Conservation (phyloP, 345 rosid species). For the Iberis pinnata region DNA sequence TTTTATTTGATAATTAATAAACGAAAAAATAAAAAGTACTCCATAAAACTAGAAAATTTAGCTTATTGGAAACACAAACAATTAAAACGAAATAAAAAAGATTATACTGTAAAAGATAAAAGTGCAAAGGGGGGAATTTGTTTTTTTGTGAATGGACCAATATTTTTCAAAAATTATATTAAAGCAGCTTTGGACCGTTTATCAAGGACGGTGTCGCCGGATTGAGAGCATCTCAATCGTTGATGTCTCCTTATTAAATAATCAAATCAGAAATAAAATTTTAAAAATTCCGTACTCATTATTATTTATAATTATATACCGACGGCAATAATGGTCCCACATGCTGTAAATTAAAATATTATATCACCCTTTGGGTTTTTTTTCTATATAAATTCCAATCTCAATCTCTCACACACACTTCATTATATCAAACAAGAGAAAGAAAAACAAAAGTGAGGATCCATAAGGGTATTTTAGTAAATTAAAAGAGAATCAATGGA, state of each 20-base stretch:
- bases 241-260: slow-evolving; percentile 27
- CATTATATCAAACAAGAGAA: neutral
- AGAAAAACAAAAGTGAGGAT: neutral
- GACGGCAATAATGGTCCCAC: slow-evolving; percentile 34
- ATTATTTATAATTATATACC: slow-evolving; percentile 10
- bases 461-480: slow-evolving; percentile 7
- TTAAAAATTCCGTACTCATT: slow-evolving; percentile 13
- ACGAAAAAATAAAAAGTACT: too few relatives aligned
- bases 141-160: too few relatives aligned
- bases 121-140: too few relatives aligned
- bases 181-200: slow-evolving; percentile 31
- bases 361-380: neutral
- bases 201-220: slow-evolving; percentile 28
- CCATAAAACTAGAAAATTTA: too few relatives aligned
- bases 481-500: slow-evolving; percentile 14
- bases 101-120: too few relatives aligned
- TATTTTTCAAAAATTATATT: neutral
- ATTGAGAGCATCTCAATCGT: slow-evolving; percentile 30
- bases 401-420: too few relatives aligned
- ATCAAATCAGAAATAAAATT: neutral
- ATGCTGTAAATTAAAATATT: slow-evolving; percentile 21
- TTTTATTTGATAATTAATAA: too few relatives aligned
- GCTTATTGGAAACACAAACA: too few relatives aligned
- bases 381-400: slow-evolving; percentile 4
- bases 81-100: too few relatives aligned